These are phyloP conservation scores for Tephrocybe rancida DNA, from an alignment of 768 basidiomycete genomes.

Conservation along the genomic window DNA sequence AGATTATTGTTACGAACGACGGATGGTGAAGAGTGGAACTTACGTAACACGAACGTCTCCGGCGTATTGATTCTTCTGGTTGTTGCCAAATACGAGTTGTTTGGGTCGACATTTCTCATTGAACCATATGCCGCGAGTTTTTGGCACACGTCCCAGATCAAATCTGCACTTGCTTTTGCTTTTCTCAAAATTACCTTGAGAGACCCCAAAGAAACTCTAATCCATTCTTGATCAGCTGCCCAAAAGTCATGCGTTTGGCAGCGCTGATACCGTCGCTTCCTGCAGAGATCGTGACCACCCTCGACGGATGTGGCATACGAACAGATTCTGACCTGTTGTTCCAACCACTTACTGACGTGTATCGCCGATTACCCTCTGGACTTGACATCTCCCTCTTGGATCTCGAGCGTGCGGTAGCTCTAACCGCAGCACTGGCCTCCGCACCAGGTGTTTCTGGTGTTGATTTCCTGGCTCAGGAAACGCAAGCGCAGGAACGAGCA, in stretches of 20 bases:
- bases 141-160: too few species aligned
- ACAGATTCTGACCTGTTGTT: slow-evolving; percentile 65
- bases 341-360: slow-evolving; percentile 48
- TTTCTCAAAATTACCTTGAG: too few species aligned
- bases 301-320: slow-evolving; percentile 51
- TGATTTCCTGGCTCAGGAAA: slow-evolving; percentile 29
- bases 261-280: slow-evolving; percentile 41
- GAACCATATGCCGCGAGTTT: too few species aligned
- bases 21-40: slow-evolving; percentile 3
- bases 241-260: slow-evolving; percentile 52
- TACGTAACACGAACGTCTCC: slow-evolving; percentile 21
- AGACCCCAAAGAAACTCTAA: too few species aligned
- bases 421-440: slow-evolving; percentile 44
- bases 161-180: too few species aligned
- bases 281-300: slow-evolving; percentile 40
- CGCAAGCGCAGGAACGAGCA: slow-evolving; percentile 16
- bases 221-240: too few species aligned
- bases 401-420: slow-evolving; percentile 39
- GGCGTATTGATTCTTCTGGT: slow-evolving; percentile 11
- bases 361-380: slow-evolving; percentile 51
- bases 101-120: too few species aligned
- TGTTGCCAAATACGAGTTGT: slow-evolving; percentile 2
- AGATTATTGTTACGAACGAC: slow-evolving; percentile 8
- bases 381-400: slow-evolving; percentile 46
- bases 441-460: slow-evolving; percentile 41